Evolutionary conservation across 1,139 yeast genomes (phyloP).

Genomic region (Protomyces lactucae-debilis): DNA sequence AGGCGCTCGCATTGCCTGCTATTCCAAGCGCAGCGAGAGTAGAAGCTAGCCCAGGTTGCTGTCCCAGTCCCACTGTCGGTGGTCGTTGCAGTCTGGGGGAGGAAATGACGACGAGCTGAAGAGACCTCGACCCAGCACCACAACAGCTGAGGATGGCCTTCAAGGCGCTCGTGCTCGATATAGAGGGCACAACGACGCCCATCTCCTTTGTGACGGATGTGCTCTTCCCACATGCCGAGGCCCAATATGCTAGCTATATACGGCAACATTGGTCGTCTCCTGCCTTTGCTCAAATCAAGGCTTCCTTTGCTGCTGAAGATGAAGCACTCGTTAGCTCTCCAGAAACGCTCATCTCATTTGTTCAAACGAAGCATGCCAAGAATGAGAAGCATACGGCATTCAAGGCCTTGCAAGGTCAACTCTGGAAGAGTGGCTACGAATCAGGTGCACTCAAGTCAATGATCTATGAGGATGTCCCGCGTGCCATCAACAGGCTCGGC

Average conservation of each 20-base stretch:
- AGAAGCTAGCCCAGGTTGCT: too few species aligned
- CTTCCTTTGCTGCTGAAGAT: conserved; percentile 35
- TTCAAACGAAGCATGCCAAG: conserved; percentile 52
- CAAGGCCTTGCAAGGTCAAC: conserved; percentile 73
- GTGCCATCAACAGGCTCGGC: conserved; percentile 44
- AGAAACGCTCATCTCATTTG: conserved; percentile 45
- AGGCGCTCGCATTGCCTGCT: not conserved
- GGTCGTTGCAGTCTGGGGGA: not conserved
- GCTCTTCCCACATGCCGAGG: conserved; percentile 43
- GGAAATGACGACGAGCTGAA: not conserved
- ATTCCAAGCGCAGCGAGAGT: too few species aligned
- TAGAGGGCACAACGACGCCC: conserved; percentile 79
- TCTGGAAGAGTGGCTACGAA: conserved; percentile 78
- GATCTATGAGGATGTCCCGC: conserved; percentile 65
- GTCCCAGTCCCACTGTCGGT: not conserved
- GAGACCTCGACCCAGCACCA: not conserved
- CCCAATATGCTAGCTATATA: conserved; percentile 33
- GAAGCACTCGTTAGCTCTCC: conserved; percentile 37
- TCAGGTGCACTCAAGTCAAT: conserved; percentile 74
- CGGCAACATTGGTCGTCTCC: conserved; percentile 31
- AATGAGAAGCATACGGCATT: conserved; percentile 76
- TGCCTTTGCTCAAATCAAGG: conserved; percentile 43
- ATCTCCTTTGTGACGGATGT: conserved; percentile 54
- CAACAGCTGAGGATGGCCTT: not conserved
- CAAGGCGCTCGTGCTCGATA: conserved; percentile 45